Base-by-base conservation (phyloP, 164 flowering plant genomes). In the Euptelea pleiosperma region DNA sequence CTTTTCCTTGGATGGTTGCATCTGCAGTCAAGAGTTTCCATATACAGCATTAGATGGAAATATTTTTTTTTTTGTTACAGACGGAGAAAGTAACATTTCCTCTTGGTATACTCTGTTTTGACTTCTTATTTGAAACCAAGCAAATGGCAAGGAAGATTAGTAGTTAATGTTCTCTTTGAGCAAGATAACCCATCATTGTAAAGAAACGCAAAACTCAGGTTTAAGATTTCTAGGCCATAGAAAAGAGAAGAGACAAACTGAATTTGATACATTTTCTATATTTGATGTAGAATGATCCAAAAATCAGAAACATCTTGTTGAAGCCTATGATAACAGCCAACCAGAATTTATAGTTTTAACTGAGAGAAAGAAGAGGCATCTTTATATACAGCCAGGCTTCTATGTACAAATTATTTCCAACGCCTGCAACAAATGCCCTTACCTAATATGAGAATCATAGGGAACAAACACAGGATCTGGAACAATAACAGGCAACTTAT, bases 401-500 rank as follows among this genome's bases (percentile, higher is more conserved):
- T 55, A 48, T 39, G 26, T 36, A 30, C 44, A 55, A 18, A 30
- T 48, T 44, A 21, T 37, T 24, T 49, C 18, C 35, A 34, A 1
- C 11, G 3, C 41, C 16, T 6, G 3, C 21, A 21, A 29, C 15
- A 52, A 19, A 43, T 24, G 39, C 49, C 53, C 28, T 81, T 74
- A 77, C 58, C 80, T 72, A 55, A 55, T 49, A 55, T 41, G 76
- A 60, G 84, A 74, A 69, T 79, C 78, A 51, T 78, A 83, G 26
- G 87, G 44, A 21, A 65, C 67, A 55, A 75, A 66, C 35, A 55
- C 63, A 7, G 81, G 73, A 68, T 85, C 81, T 22, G 92, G 89
- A 70, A 77, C 68, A 12, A 88, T 56, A 45, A 88, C 74, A 51
- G 95, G 96, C 66, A 91, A 55, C 62, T 83, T 85, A 25, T 91